Base-by-base conservation (phyloP, 192 early-diverging fungal species). In the Podila minutissima region DNA sequence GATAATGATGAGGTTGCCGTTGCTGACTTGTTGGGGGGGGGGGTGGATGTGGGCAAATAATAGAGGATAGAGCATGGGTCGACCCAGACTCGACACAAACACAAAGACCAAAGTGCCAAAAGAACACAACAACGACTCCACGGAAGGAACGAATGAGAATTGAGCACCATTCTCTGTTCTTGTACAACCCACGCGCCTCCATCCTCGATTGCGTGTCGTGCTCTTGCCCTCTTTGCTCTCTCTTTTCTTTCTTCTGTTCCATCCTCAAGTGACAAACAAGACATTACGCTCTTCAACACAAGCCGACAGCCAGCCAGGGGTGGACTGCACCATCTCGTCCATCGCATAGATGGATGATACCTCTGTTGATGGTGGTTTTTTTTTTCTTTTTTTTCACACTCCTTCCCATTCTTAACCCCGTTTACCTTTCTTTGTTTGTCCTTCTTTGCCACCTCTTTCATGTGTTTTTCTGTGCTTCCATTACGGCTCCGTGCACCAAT, bases 161-260 rank as follows among this genome's bases (percentile, higher is more conserved):
- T 20, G 26, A 64, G 62, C 35, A 24, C 33, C 5, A 33, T 63
- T 33, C 65, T 67, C 24, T n/a, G 38, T 29, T 20, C 58, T 12
- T 73, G 71, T 73, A 41, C 70, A 64, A 72, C 70, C 62, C 70
- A 72, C 62, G 62, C 70, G 70, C 62, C 2, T 13, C 15, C 66
- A 31, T 35, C 31, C 37, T n/a, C n/a, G 32, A 15, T 41, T 15
- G 9, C 35, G 20, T 41, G 28, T 35, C 1, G 33, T 37, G 15
- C 28, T n/a, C 62, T 31, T 31, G 33, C 29, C 29, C 35, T 37
- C 35, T 37, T 37, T 29, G 29, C 35, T 6, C 35, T 46, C 38
- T 41, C 38, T 17, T 13, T 46, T 46, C 41, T 7, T 6, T 46
- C 13, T 46, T 46, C 15, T 12, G 1, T 8, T 46, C 8, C 38